Evolutionary conservation across 2,329 filamentous ascomycete genomes (phyloP).

Genomic region (Cercospora sp.): DNA sequence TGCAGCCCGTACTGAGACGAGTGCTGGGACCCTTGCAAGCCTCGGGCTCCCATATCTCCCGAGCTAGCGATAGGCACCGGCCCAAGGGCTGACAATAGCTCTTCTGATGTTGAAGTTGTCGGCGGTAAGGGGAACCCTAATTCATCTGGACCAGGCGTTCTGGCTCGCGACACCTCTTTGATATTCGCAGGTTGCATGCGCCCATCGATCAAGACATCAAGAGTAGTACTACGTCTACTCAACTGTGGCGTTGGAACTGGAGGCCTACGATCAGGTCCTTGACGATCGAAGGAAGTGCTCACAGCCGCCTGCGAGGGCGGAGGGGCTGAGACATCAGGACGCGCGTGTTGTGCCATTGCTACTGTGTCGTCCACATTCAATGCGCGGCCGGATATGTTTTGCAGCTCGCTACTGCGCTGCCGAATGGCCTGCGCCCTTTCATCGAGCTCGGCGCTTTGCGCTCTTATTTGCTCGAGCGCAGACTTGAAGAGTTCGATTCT

Average conservation of each 20-base stretch:
- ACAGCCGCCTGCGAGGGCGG: neutral
- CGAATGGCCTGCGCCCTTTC: neutral
- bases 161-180: conserved; percentile 21
- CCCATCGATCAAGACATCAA: conserved; percentile 17
- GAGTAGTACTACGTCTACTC: neutral
- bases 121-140: conserved; percentile 24
- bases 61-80: conserved; percentile 18
- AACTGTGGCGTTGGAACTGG: neutral
- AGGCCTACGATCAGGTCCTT: neutral
- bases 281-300: neutral
- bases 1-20: neutral
- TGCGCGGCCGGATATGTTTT: neutral
- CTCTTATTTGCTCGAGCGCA: neutral
- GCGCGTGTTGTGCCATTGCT: neutral
- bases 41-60: neutral
- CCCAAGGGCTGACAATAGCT: conserved; percentile 28
- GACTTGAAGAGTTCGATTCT: neutral
- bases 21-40: neutral
- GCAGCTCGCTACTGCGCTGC: neutral
- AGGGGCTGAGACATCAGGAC: neutral
- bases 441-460: neutral
- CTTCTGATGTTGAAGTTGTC: conserved; percentile 28
- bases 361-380: neutral
- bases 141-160: conserved; percentile 22
- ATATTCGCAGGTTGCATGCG: conserved; percentile 20